phyloP scores from a whole-genome alignment of 2,329 filamentous ascomycete species.

The Periglandula ipomoeae region DNA sequence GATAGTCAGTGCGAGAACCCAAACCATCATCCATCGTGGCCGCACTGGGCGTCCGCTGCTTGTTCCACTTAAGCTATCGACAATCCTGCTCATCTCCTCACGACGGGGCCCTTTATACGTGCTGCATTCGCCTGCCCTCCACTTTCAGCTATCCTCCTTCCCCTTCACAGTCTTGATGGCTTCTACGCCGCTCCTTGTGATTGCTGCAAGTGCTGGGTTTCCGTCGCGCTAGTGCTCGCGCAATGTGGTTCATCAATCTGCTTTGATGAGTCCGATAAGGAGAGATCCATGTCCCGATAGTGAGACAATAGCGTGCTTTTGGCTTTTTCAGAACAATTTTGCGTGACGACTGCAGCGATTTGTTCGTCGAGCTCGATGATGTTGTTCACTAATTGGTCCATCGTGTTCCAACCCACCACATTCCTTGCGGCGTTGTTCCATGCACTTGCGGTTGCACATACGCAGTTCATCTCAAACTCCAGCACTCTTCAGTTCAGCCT shows the following conservation, averaged over 20 bases:
- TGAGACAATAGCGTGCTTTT: slow-evolving; percentile 11
- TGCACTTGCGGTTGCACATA: slow-evolving; percentile 27
- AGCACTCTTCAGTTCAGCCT: slow-evolving; percentile 23
- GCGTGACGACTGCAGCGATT: slow-evolving; percentile 15
- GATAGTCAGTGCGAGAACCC: no score
- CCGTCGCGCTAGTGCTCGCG: background rate
- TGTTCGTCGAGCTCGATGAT: slow-evolving; percentile 20
- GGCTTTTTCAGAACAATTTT: slow-evolving; percentile 11
- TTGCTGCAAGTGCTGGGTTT: background rate
- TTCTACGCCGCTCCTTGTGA: background rate
- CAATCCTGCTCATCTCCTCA: no score
- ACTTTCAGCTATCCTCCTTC: background rate
- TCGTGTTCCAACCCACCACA: slow-evolving; percentile 25
- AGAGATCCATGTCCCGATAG: slow-evolving; percentile 10
- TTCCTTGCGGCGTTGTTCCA: slow-evolving; percentile 28
- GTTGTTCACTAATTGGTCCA: slow-evolving; percentile 17
- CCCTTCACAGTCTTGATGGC: background rate
- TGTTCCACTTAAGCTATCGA: no score
- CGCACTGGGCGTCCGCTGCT: no score
- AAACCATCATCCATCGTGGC: no score
- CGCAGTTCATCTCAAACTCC: slow-evolving; percentile 31
- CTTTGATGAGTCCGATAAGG: background rate
- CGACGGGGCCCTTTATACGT: no score
- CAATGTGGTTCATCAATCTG: background rate
- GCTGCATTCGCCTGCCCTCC: no score